Percentiles rank a stretch among this genome's conserved stretches.
Evolutionary conservation across 352 stramenopile species (phyloP).

Genomic region (Peronospora farinosa): DNA sequence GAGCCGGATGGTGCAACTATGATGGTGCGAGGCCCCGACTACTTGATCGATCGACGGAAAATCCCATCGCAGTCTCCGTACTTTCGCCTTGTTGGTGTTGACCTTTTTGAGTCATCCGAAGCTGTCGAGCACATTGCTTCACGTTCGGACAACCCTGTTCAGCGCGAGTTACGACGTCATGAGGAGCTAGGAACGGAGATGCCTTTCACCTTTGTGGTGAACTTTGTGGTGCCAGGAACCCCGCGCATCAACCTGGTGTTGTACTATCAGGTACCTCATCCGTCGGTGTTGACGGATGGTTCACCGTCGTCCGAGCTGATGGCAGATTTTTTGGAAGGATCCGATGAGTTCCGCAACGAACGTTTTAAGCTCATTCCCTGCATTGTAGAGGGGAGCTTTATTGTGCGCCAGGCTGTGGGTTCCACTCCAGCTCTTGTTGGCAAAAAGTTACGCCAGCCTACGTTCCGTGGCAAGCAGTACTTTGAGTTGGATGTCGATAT

Average conservation of each 20-base stretch:
- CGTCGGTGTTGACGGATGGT: constrained; percentile 45
- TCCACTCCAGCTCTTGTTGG: constrained; percentile 65
- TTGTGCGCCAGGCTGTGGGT: constrained; percentile 70
- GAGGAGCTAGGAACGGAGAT: constrained; percentile 53
- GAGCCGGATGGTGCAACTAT: constrained; percentile 58
- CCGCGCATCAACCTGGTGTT: constrained; percentile 58
- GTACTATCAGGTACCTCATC: constrained; percentile 63
- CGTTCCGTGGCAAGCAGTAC: constrained; percentile 55
- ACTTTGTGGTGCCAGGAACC: constrained; percentile 65
- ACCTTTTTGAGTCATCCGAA: constrained; percentile 54
- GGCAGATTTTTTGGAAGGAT: constrained; percentile 63
- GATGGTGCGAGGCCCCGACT: constrained; percentile 67
- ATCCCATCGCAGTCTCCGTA: constrained; percentile 59
- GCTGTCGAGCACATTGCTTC: constrained; percentile 59
- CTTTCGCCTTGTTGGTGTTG: constrained; percentile 60
- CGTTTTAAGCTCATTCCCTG: constrained; percentile 78
- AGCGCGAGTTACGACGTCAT: constrained; percentile 52
- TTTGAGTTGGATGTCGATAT: constrained; percentile 79
- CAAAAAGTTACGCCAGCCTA: constrained; percentile 69
- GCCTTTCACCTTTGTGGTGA: constrained; percentile 76
- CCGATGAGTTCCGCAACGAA: constrained; percentile 74
- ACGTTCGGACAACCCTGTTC: constrained; percentile 52
- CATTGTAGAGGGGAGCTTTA: constrained; percentile 77
- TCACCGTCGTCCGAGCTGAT: constrained; percentile 66
- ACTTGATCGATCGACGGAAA: constrained; percentile 61